Evolutionary conservation across 192 early-diverging fungal genomes (phyloP), one percentile per base, ranked within the genome.

Genomic region (Nowakowskiella sp.): DNA sequence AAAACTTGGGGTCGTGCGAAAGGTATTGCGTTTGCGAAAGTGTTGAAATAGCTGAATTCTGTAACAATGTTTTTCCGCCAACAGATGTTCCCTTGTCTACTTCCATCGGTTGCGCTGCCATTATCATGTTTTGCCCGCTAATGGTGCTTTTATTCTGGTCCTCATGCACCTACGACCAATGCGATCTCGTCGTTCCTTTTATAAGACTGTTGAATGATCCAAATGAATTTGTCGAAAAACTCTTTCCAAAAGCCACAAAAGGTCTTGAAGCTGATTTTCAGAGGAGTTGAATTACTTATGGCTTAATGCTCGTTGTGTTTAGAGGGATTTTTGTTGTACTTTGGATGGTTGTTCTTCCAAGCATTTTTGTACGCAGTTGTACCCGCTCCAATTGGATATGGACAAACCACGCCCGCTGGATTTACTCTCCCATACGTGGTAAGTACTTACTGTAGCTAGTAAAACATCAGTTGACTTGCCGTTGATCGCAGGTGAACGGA

Each of bases 401-500:
- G 86, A 27, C 87, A 89, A 65, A 76, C 67, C 44, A 89, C 87
- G 22, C 87, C 87, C 10, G 87, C 84, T 8, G 85, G 85, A 21
- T 65, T 80, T 59, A 64, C 76, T 29, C 66, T 89, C 7, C 80
- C 78, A 31, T 89, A 89, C 67, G 74, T 85, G 55, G 85, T 85
- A 77, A 32, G 50, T 23, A n/a, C n/a, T n/a, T n/a, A 29, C 46
- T 47, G 27, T 56, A 16, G 13, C 54, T 28, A 39, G 7, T 49
- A 64, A 13, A 6, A 16, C 1, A 5, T 6, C 2, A 10, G 36
- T 28, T 1, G 3, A 19, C 6, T 26, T 29, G 33, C 28, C 57
- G 39, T 26, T 3, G 21, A 21, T 34, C 23, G 10, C 54, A 83
- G 81, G 84, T 88, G 49, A 89, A 89, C 66, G 87, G 87, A 6